Conservation (phyloP, 2,329 filamentous ascomycete species). For the Diaporthe batatas region DNA sequence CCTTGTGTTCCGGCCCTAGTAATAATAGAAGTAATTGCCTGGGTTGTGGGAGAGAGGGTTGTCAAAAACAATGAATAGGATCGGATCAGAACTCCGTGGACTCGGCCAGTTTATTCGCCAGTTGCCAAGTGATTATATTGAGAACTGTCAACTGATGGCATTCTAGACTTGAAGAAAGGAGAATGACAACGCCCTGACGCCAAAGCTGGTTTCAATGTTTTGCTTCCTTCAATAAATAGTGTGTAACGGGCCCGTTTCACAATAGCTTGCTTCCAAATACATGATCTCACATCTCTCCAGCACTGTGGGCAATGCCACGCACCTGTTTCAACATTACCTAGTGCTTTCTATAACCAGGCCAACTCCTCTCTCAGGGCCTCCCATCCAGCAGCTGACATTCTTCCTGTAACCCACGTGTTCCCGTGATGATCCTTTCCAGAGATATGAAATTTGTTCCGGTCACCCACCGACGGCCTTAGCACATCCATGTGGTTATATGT, state of each 20-base stretch:
- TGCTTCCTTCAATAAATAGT: neutral
- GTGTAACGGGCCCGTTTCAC: too few species aligned
- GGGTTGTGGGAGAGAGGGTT: neutral
- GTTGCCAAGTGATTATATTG: neutral
- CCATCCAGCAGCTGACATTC: constrained; percentile 17
- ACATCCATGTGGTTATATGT: constrained; percentile 17
- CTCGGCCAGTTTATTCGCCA: neutral
- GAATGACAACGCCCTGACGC: neutral
- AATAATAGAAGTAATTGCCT: neutral
- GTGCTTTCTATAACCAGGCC: neutral
- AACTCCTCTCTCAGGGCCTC: constrained; percentile 11
- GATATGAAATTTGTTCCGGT: constrained; percentile 11
- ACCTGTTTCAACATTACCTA: neutral
- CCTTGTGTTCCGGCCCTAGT: neutral
- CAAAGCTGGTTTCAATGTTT: neutral
- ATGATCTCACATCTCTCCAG: too few species aligned
- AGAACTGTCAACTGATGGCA: neutral
- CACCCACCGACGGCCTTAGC: neutral
- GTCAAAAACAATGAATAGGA: neutral
- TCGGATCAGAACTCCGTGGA: neutral
- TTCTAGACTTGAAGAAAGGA: neutral
- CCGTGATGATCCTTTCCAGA: constrained; percentile 20
- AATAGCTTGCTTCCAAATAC: too few species aligned
- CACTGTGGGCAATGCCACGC: too few species aligned
- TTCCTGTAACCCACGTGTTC: constrained; percentile 12